Evolutionary conservation across 1,139 yeast genomes (phyloP), one percentile per base, ranked within the genome.

Genomic region (Kluyveromyces marxianus): DNA sequence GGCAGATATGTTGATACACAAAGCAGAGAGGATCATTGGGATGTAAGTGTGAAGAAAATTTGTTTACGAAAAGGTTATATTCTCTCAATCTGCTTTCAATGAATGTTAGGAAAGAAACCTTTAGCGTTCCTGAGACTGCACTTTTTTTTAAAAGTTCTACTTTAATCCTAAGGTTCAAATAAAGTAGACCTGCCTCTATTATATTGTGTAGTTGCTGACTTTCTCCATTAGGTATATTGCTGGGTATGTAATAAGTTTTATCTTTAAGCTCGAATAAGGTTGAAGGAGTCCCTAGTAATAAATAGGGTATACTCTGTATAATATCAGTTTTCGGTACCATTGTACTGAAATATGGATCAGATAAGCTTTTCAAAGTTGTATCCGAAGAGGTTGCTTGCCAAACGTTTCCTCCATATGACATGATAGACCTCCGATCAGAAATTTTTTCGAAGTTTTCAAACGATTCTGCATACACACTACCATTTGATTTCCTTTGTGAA

Each of bases 131-230:
- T 4, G 61, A 52, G 52, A 54, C 46, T 39, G 56, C 49, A 43
- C 53, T 53, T 7, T 66, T 60, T 51, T 61, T 62, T 46, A 65
- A 50, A 24, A 50, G 30, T 33, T 68, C 73, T n/a, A 72, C 57
- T 31, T 62, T 62, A 1, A 51, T 45, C 8, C 63, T 62, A 36
- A 86, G 62, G 45, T 68, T 65, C 47, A 73, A 74, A 65, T 77
- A 86, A 5, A 88, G 67, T 38, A 90, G 65, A 0, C 89, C 94
- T 2, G 88, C 82, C 61, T 90, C 97, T 40, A 84, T 68, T 1
- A 86, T 66, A 42, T 72, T 67, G 47, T 75, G 77, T 33, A 87
- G 62, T 27, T 82, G 55, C 0, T 81, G 79, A 36, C 83, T 71
- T 35, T 77, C 69, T 25, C 90, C 78, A 50, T 74, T 75, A 26